Percentiles rank a stretch among this genome's conserved stretches.
phyloP scores from a whole-genome alignment of 768 basidiomycete genomes.

The Erythrobasidium yunnanense region DNA sequence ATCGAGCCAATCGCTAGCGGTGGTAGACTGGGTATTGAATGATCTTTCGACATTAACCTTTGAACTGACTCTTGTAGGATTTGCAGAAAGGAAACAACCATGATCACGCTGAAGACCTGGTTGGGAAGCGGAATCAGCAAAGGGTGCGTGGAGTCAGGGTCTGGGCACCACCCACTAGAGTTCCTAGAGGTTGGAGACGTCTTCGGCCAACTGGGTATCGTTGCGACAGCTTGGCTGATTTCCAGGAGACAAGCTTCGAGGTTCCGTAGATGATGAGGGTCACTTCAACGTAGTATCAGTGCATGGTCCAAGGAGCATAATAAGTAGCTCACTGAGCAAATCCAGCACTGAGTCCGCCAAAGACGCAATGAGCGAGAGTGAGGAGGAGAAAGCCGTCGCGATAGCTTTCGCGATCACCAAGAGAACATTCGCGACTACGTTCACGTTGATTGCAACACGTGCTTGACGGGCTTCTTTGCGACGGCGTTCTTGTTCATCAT shows the following conservation, averaged over 20 bases:
- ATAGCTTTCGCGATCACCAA: constrained; percentile 7
- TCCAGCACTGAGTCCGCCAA: constrained; percentile 22
- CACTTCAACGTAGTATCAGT: background rate
- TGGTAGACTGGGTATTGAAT: background rate
- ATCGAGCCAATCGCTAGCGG: constrained; percentile 13
- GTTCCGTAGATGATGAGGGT: constrained; percentile 26
- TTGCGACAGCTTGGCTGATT: background rate
- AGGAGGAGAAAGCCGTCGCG: constrained; percentile 15
- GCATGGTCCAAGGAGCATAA: background rate
- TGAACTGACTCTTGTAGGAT: constrained; percentile 20
- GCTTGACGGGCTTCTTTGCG: constrained; percentile 15
- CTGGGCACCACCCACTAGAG: no score
- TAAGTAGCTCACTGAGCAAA: background rate
- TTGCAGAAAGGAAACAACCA: constrained; percentile 23
- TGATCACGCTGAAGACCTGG: constrained; percentile 15
- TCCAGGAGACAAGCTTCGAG: constrained; percentile 14
- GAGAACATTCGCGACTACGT: constrained; percentile 19
- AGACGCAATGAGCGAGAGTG: constrained; percentile 22
- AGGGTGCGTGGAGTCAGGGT: background rate
- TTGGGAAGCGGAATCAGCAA: background rate
- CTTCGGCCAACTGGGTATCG: constrained; percentile 19
- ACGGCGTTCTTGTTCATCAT: constrained; percentile 6
- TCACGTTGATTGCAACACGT: constrained; percentile 17
- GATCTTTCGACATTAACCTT: background rate
- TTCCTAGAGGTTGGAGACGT: constrained; percentile 11